Evolutionary conservation across 78 protist genomes (phyloP), one percentile per base, ranked within the genome.

Genomic region (Speleostelium caveatum): DNA sequence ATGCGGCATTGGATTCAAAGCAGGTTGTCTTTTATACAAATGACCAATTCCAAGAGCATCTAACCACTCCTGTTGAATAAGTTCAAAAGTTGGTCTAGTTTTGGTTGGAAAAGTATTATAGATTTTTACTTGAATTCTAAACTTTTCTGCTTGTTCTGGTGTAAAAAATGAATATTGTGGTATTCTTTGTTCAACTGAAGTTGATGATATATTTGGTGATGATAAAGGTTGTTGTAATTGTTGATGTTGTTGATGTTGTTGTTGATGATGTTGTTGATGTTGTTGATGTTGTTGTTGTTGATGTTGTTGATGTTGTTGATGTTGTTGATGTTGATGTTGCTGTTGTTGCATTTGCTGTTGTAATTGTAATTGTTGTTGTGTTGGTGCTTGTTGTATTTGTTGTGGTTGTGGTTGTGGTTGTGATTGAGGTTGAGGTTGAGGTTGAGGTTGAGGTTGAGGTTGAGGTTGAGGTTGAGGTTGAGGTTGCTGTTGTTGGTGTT

Each of bases 41-140:
- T 10, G 24, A 58, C 7, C 4, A 21, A 58, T 21, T 6, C 62
- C 62, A 10, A 58, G 19, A 19, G 19, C 19, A 22, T 58, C 16
- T 24, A 33, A 68, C 36, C 35, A 68, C 53, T 41, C 58, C 0
- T 41, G 51, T n/a, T n/a, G n/a, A n/a, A n/a, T n/a, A n/a, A n/a
- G n/a, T n/a, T n/a, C n/a, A n/a, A n/a, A n/a, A n/a, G n/a, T n/a
- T n/a, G n/a, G n/a, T n/a, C n/a, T n/a, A n/a, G n/a, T n/a, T n/a
- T n/a, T n/a, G n/a, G n/a, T n/a, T n/a, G n/a, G n/a, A 19, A 79
- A 65, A 59, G 45, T 67, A 55, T 51, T 53, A 56, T 56, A 67
- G n/a, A 68, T 76, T 19, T 56, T 16, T 17, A 79, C 62, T 10
- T 79, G 88, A n/a, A 62, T 66, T 41, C 73, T 79, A n/a, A 79